Conservation (phyloP, 2,329 filamentous ascomycete species). For the Colletotrichum magnum region DNA sequence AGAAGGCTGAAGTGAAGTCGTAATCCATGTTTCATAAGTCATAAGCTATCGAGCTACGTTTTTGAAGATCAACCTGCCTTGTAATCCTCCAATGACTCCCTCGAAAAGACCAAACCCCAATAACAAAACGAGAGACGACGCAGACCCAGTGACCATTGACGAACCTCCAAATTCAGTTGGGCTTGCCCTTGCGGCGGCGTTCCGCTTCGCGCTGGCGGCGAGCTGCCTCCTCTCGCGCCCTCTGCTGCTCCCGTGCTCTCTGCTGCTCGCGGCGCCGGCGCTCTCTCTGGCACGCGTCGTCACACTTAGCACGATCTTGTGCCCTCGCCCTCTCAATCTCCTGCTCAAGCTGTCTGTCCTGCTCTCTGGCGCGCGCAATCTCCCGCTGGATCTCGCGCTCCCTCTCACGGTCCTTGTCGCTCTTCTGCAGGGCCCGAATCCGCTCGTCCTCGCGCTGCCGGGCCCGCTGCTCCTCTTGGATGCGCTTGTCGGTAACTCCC, state of each 20-base stretch:
- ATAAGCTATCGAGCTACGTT: too few relatives aligned
- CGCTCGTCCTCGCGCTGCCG: not conserved
- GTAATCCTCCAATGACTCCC: too few relatives aligned
- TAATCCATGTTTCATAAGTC: too few relatives aligned
- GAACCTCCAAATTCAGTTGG: too few relatives aligned
- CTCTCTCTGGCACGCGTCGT: not conserved
- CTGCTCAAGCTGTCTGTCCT: not conserved
- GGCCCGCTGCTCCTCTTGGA: constrained; percentile 2
- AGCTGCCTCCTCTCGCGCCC: not conserved
- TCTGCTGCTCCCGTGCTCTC: not conserved
- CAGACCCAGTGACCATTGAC: not conserved
- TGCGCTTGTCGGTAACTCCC: not conserved
- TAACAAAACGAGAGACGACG: not conserved
- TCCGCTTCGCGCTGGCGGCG: not conserved
- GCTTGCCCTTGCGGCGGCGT: not conserved
- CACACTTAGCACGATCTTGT: not conserved
- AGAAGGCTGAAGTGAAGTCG: too few relatives aligned
- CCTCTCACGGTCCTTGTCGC: not conserved
- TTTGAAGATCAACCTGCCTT: too few relatives aligned
- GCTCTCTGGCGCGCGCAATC: not conserved
- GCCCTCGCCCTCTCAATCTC: not conserved
- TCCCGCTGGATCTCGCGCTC: not conserved
- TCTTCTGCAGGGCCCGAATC: constrained; percentile 5
- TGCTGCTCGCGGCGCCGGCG: not conserved
- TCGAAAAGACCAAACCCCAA: not conserved